Evolutionary conservation across 768 basidiomycete species (phyloP).

Genomic region (Trametes punicea): DNA sequence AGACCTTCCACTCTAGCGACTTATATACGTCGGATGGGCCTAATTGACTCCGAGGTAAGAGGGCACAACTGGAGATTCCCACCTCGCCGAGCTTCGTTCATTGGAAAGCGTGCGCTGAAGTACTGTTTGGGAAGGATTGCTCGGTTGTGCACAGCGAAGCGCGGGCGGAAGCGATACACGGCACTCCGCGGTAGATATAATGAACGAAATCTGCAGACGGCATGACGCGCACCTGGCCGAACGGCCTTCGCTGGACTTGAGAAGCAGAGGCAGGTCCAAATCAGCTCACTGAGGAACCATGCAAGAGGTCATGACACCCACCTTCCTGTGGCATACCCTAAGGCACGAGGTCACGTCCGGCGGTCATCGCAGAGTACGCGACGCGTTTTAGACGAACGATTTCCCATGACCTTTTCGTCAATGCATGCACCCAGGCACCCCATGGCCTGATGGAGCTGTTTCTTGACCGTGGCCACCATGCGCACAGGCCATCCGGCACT

Average conservation of each 20-base stretch:
- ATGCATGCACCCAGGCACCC: too few relatives aligned
- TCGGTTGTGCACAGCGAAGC: background rate
- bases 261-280: background rate
- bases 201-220: background rate
- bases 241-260: too few relatives aligned
- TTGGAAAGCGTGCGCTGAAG: too few relatives aligned
- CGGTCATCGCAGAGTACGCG: background rate
- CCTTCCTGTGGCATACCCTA: background rate
- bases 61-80: too few relatives aligned
- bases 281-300: background rate
- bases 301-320: constrained; percentile 5
- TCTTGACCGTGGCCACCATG: too few relatives aligned
- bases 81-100: too few relatives aligned
- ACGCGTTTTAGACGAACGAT: background rate
- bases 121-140: background rate
- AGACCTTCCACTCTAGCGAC: too few relatives aligned
- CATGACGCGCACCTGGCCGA: background rate
- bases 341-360: background rate
- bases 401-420: too few relatives aligned
- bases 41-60: too few relatives aligned
- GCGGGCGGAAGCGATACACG: background rate
- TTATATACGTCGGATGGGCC: too few relatives aligned
- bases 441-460: too few relatives aligned
- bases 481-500: background rate
- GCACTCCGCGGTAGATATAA: background rate